Base-by-base conservation (phyloP, 2,329 filamentous ascomycete genomes). In the Trichoderma polysporum region DNA sequence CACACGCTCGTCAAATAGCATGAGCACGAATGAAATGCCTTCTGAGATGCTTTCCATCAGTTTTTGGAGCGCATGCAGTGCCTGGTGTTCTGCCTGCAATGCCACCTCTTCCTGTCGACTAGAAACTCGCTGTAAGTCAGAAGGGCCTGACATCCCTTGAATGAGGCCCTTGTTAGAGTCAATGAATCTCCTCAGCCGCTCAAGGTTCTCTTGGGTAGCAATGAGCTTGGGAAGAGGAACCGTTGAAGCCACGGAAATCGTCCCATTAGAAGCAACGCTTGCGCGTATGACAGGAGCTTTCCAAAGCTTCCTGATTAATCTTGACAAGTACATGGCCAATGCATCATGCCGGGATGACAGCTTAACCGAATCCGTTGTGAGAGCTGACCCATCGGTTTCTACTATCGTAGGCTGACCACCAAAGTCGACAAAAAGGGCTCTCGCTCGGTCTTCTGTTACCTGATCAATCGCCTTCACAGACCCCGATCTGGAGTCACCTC, bases 1-100 rank as follows among this genome's bases (percentile, higher is more conserved):
- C 4, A 97, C 89, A 12, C 91, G 89, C 82, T 99, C 94, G 71
- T 98, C 94, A 69, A 98, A 98, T 1, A 99, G 84, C 75, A 97
- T 95, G 25, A 94, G 85, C 4, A 97, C 93, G 73, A 99, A 99
- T 0, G 94, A 97, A 60, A 99, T 97, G 4, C 95, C 95, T 77
- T 99, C 95, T 8, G 95, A 94, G 45, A 97, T 95, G 76, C 93
- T 93, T 64, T 90, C 90, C 77, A 97, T 92, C 27, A 99, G 84
- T 70, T 91, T 89, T 69, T 97, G 88, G 57, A 99, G 82, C 2
- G 93, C 93, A 74, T 95, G 91, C 70, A 99, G 85, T 12, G 94
- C 94, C 72, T 96, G 92, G 76, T 99, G 94, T 78, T 99, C 95
- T 15, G 93, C 94, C 77, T 97, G 94, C 25, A 97, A 83, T 0